These are phyloP conservation scores for Ilyonectria robusta DNA, from an alignment of 2,329 filamentous ascomycete species.

Conservation along the genomic window DNA sequence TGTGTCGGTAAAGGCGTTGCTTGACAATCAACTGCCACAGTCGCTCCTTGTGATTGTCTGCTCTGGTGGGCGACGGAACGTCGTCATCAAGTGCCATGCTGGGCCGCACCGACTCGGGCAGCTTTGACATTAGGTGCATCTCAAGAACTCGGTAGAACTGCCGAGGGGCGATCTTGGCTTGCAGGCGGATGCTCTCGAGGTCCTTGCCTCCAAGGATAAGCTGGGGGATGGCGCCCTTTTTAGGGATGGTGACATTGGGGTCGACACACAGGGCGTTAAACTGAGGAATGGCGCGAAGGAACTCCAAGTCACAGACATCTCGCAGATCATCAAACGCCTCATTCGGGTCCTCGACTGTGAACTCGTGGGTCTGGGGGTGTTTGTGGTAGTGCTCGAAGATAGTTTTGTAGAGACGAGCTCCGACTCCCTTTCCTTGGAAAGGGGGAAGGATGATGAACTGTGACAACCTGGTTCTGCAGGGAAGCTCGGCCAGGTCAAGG, in stretches of 20 bases:
- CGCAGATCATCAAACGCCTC: constrained; percentile 86
- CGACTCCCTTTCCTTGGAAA: constrained; percentile 86
- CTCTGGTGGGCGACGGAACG: constrained; percentile 62
- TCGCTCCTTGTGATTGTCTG: constrained; percentile 74
- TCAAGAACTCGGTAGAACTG: constrained; percentile 83
- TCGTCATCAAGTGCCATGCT: constrained; percentile 60
- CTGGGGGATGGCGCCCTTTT: constrained; percentile 61
- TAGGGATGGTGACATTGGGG: constrained; percentile 63
- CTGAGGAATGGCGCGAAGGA: constrained; percentile 71
- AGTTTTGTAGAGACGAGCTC: constrained; percentile 83
- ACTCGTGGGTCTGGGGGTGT: constrained; percentile 79
- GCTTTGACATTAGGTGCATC: constrained; percentile 78
- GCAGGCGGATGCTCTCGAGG: constrained; percentile 69
- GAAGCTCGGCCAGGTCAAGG: constrained; percentile 71
- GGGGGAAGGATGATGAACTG: constrained; percentile 94
- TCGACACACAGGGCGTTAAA: constrained; percentile 72
- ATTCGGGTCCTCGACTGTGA: constrained; percentile 95
- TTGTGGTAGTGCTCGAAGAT: constrained; percentile 81
- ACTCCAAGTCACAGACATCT: constrained; percentile 79
- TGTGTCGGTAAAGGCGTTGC: constrained; percentile 81
- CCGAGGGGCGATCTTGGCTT: constrained; percentile 80
- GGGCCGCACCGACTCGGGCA: constrained; percentile 71
- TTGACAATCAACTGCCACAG: constrained; percentile 85
- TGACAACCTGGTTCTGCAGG: constrained; percentile 87
- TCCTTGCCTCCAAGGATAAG: constrained; percentile 71